Base-by-base conservation (phyloP, 2,329 filamentous ascomycete species). In the Elsinoe necatrix region DNA sequence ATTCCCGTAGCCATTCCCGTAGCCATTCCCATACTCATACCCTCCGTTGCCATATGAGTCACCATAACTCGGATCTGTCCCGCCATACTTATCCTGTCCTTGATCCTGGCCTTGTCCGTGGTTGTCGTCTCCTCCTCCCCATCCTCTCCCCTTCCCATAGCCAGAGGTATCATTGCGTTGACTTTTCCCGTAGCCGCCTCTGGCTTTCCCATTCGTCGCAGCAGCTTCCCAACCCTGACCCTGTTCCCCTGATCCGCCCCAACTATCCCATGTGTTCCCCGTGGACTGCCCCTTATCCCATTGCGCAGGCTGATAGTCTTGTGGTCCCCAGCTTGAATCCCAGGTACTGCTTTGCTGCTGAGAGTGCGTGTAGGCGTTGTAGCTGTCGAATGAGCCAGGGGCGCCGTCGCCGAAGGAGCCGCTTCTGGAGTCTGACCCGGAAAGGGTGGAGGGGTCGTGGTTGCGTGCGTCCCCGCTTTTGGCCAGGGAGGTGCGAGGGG, bases 131-230 rank as follows among this genome's bases (percentile, higher is more conserved):
- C 11, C 31, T 5, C 48, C 48, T 2, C 48, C 34, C 48, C 48
- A 52, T 1, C 48, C 48, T 18, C 48, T 52, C 12, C 48, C 48
- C 31, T 29, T 52, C 2, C 48, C 48, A 25, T 52, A 52, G 11
- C 48, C 48, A 29, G 48, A 52, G 12, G 48, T 34, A n/a, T 52
- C 48, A 14, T 34, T 52, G n/a, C 48, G n/a, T 12, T 23, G 25
- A 16, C 29, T 29, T 20, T 12, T 16, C 18, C 48, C 48, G n/a
- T 52, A 52, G 1, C 29, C 18, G 4, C 48, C 31, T 6, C 29
- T 39, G 5, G 31, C 48, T 3, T 50, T 31, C 14, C 45, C 25
- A 14, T 29, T 29, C 45, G 14, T n/a, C 23, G 20, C 8, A 21
- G 16, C 8, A 14, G 45, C 14, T 16, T 16, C 45, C 45, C 45